Evolutionary conservation across 1,284 basidiomycete genomes (phyloP).

Genomic region (Sporisorium exsertum): DNA sequence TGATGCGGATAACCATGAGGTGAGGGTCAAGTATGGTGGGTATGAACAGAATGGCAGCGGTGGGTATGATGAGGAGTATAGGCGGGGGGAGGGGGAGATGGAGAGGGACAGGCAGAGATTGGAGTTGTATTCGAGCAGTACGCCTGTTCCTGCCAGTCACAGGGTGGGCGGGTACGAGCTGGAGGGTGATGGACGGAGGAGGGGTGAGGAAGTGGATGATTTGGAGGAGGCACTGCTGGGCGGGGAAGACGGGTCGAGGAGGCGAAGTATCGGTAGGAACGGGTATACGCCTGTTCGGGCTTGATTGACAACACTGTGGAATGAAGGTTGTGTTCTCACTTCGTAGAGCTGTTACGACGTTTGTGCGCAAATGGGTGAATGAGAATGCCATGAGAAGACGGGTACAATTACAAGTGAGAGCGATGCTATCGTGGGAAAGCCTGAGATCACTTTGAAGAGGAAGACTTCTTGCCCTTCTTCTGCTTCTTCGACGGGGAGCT

Average conservation of each 20-base stretch:
- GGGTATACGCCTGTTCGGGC: slow-evolving; percentile 33
- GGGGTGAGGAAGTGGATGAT: slow-evolving; percentile 25
- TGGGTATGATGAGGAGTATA: slow-evolving; percentile 5
- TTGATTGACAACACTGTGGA: not conserved
- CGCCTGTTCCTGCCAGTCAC: slow-evolving; percentile 15
- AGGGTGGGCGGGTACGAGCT: slow-evolving; percentile 10
- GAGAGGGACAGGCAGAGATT: slow-evolving; percentile 4
- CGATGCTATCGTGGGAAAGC: not conserved
- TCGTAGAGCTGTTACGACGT: not conserved
- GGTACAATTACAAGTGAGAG: slow-evolving; percentile 30
- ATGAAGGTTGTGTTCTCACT: not conserved
- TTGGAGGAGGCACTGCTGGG: slow-evolving; percentile 34
- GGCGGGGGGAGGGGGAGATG: slow-evolving; percentile 1
- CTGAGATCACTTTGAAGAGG: slow-evolving; percentile 18
- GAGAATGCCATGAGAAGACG: slow-evolving; percentile 9
- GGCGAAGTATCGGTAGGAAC: slow-evolving; percentile 27
- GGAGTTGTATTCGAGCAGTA: slow-evolving; percentile 29
- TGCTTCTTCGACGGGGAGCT: slow-evolving; percentile 32
- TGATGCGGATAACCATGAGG: slow-evolving; percentile 33
- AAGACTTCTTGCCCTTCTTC: slow-evolving; percentile 34
- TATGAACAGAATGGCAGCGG: slow-evolving; percentile 10
- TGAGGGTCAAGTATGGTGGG: slow-evolving; percentile 26
- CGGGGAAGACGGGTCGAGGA: slow-evolving; percentile 16
- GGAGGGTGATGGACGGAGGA: slow-evolving; percentile 1
- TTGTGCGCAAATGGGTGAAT: slow-evolving; percentile 3